Percentiles rank a stretch among this genome's conserved stretches.
Evolutionary conservation across 1,284 basidiomycete species (phyloP).

Genomic region (Ustilago sp.): DNA sequence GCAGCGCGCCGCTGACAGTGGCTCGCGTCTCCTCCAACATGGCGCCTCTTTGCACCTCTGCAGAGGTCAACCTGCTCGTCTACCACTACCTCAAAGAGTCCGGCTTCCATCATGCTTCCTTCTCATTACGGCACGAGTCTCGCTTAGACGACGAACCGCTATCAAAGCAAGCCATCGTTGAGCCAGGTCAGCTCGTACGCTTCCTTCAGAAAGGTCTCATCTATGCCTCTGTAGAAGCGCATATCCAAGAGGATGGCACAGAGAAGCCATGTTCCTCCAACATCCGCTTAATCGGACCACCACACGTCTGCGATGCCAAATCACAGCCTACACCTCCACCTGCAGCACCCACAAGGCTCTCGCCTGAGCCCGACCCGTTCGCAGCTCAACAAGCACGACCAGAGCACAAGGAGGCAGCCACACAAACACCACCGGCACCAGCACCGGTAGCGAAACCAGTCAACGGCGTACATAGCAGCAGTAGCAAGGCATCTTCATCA

Average conservation of each 20-base stretch:
- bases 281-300: slow-evolving; percentile 59
- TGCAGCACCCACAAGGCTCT: slow-evolving; percentile 42
- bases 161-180: slow-evolving; percentile 63
- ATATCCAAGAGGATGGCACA: slow-evolving; percentile 58
- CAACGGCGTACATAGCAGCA: slow-evolving; percentile 33
- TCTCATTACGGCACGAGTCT: slow-evolving; percentile 65
- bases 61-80: slow-evolving; percentile 67
- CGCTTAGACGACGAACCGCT: slow-evolving; percentile 65
- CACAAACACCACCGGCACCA: slow-evolving; percentile 32
- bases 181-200: slow-evolving; percentile 64
- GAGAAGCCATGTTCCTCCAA: slow-evolving; percentile 63
- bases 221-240: slow-evolving; percentile 65
- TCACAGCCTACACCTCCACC: slow-evolving; percentile 40
- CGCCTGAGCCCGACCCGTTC: slow-evolving; percentile 51
- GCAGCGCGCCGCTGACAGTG: background rate
- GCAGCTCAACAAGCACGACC: slow-evolving; percentile 26
- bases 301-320: slow-evolving; percentile 64
- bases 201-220: slow-evolving; percentile 66
- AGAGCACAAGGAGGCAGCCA: slow-evolving; percentile 42
- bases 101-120: slow-evolving; percentile 63
- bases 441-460: slow-evolving; percentile 16
- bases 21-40: slow-evolving; percentile 19
- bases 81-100: slow-evolving; percentile 70
- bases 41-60: slow-evolving; percentile 61
- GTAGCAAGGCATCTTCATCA: slow-evolving; percentile 10